Conservation (phyloP, 2,329 filamentous ascomycete species). For the Diaporthe sp. region DNA sequence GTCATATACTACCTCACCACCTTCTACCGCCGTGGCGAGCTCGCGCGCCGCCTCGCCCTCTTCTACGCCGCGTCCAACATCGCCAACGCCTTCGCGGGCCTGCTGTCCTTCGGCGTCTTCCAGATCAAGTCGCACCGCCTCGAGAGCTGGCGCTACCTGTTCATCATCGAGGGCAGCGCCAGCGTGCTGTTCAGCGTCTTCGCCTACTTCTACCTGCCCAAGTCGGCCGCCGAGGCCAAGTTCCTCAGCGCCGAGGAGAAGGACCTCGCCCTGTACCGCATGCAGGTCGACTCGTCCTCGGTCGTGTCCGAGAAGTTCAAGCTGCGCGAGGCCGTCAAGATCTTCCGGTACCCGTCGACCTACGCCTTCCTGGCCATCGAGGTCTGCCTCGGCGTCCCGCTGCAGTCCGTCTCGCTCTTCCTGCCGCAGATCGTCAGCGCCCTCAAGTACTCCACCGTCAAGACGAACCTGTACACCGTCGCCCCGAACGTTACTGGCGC, state of each 20-base stretch:
- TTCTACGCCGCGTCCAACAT: conserved; percentile 74
- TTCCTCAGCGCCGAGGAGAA: conserved; percentile 79
- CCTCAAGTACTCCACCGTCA: conserved; percentile 63
- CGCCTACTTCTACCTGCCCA: conserved; percentile 78
- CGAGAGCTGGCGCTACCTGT: conserved; percentile 63
- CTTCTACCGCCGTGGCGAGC: conserved; percentile 80
- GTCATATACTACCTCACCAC: conserved; percentile 71
- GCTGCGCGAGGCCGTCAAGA: conserved; percentile 63
- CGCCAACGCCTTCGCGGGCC: conserved; percentile 73
- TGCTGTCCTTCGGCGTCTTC: conserved; percentile 68
- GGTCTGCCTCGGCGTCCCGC: conserved; percentile 71
- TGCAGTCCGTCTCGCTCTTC: conserved; percentile 69
- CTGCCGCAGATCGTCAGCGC: conserved; percentile 65
- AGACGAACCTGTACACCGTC: conserved; percentile 84
- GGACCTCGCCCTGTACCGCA: conserved; percentile 78
- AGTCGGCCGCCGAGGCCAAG: conserved; percentile 71
- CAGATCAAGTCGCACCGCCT: conserved; percentile 53
- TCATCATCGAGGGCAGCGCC: conserved; percentile 66
- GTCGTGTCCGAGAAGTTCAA: conserved; percentile 67
- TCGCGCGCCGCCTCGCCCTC: conserved; percentile 77
- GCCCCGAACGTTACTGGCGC: conserved; percentile 84
- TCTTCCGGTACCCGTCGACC: conserved; percentile 65
- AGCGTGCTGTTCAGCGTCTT: conserved; percentile 75
- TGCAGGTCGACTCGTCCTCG: conserved; percentile 81
- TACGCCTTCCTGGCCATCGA: conserved; percentile 67